These are phyloP conservation scores for Houttuynia cordata DNA, from an alignment of 164 flowering plant genomes.

Conservation along the genomic window DNA sequence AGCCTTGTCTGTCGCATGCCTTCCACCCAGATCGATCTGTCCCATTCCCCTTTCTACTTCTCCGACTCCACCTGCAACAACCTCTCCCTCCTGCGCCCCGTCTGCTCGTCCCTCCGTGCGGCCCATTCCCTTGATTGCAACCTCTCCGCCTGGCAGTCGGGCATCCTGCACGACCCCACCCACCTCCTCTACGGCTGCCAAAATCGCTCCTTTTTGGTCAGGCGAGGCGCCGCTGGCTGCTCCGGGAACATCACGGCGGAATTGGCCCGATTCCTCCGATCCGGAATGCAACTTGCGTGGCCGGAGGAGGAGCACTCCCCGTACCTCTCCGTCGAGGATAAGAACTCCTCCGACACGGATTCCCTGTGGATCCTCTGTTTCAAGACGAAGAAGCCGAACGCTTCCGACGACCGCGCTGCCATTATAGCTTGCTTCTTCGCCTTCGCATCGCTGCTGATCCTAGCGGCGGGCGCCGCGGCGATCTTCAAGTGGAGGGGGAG, in stretches of 20 bases:
- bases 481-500: constrained; percentile 19
- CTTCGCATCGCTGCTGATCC: constrained; percentile 20
- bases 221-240: not conserved
- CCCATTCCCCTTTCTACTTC: not conserved
- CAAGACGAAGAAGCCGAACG: constrained; percentile 10
- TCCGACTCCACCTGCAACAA: not conserved
- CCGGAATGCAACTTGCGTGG: constrained; percentile 43
- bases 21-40: not conserved
- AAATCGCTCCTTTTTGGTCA: not conserved
- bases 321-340: constrained; percentile 42
- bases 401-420: constrained; percentile 7
- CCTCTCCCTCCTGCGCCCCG: not conserved
- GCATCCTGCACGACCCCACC: not conserved
- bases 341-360: constrained; percentile 24
- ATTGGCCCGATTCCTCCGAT: constrained; percentile 9
- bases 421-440: constrained; percentile 7
- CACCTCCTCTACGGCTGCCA: not conserved
- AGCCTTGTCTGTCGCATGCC: not conserved
- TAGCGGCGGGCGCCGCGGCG: constrained; percentile 10
- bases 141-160: not conserved
- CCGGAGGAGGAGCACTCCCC: constrained; percentile 25
- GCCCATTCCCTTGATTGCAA: not conserved
- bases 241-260: not conserved
- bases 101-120: not conserved
- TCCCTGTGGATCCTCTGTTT: constrained; percentile 47